Percentiles rank a stretch among this genome's conserved stretches.
Evolutionary conservation across 1,284 basidiomycete genomes (phyloP).

Genomic region (Mycena citricolor): DNA sequence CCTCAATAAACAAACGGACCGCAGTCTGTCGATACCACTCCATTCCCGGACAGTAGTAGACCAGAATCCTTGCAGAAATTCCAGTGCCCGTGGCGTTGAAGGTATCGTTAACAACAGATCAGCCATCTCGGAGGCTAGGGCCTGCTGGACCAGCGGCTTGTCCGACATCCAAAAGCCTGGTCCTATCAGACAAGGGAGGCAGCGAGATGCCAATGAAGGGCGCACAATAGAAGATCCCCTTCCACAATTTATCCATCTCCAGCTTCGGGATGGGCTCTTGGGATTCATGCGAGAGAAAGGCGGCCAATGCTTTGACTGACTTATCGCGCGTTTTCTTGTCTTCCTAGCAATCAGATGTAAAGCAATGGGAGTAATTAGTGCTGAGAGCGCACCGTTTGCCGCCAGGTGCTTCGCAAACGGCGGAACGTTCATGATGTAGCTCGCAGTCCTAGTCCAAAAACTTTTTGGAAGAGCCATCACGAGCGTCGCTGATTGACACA

Average conservation of each 20-base stretch:
- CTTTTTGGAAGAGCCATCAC: no score
- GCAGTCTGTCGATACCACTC: constrained; percentile 86
- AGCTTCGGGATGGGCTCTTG: constrained; percentile 57
- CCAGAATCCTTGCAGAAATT: constrained; percentile 91
- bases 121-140: constrained; percentile 83
- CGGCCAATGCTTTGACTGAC: constrained; percentile 76
- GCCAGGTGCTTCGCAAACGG: constrained; percentile 89
- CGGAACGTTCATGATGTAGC: constrained; percentile 42
- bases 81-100: constrained; percentile 58
- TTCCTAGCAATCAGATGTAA: constrained; percentile 29
- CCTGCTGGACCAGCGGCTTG: constrained; percentile 95
- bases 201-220: constrained; percentile 13
- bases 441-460: no score
- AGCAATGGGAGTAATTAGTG: constrained; percentile 4
- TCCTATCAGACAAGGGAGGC: constrained; percentile 2
- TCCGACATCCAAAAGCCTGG: constrained; percentile 99
- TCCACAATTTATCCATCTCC: constrained; percentile 95
- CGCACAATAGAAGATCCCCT: constrained; percentile 95
- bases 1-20: constrained; percentile 50
- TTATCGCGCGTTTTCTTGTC: constrained; percentile 91
- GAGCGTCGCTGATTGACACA: no score
- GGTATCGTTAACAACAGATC: constrained; percentile 76
- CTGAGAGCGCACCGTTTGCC: constrained; percentile 69
- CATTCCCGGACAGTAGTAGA: constrained; percentile 86
- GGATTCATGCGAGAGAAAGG: constrained; percentile 71